These are phyloP conservation scores for Talaromyces sp. DNA, from an alignment of 2,329 filamentous ascomycete species.

Conservation along the genomic window DNA sequence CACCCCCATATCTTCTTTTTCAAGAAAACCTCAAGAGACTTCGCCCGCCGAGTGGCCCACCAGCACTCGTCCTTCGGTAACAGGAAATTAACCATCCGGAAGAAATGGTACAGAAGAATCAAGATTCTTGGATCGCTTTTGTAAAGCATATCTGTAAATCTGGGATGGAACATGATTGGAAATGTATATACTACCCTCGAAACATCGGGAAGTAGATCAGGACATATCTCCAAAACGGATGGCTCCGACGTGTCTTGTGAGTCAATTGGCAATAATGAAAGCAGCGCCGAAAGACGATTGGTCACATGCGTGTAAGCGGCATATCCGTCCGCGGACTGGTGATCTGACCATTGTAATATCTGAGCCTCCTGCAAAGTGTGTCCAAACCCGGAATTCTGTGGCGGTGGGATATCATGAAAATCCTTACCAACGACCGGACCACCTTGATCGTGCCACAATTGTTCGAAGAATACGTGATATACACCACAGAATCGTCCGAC, in stretches of 20 bases:
- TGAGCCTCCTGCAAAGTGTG: neutral
- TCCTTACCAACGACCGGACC: neutral
- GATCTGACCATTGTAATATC: neutral
- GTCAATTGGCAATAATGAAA: constrained; percentile 8
- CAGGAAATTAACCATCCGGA: neutral
- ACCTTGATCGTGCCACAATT: neutral
- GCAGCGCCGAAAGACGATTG: constrained; percentile 13
- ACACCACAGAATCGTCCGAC: constrained; percentile 1
- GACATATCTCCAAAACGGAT: constrained; percentile 1
- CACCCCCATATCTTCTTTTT: constrained; percentile 5
- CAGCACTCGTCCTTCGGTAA: constrained; percentile 13
- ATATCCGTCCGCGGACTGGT: neutral
- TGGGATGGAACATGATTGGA: constrained; percentile 1
- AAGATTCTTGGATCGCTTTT: constrained; percentile 6
- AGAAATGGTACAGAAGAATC: constrained; percentile 14
- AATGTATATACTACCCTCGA: constrained; percentile 13
- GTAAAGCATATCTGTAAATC: constrained; percentile 8
- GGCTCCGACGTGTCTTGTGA: neutral
- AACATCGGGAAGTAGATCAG: constrained; percentile 7
- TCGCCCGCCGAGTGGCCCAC: constrained; percentile 8
- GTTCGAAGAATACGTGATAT: constrained; percentile 1
- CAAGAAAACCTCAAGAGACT: neutral
- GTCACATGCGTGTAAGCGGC: constrained; percentile 11
- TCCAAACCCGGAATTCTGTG: neutral
- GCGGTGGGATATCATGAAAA: neutral